Evolutionary conservation across 176 grass and related monocot genomes (phyloP), one percentile per base, ranked within the genome.

Genomic region (Bromus sterilis): DNA sequence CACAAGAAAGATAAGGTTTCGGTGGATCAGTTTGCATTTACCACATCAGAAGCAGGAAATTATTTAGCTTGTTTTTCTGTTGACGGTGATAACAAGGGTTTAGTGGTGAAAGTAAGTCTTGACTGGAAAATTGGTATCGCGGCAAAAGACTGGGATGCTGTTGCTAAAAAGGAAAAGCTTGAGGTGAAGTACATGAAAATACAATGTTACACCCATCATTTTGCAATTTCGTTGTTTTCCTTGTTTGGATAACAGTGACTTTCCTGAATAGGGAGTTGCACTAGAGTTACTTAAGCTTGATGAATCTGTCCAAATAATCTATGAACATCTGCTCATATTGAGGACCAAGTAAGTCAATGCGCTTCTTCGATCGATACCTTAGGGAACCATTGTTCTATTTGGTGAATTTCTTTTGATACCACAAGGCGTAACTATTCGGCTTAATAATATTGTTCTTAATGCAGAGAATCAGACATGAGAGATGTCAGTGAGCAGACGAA

Each of bases 61-160:
- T 93, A 91, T 80, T 82, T 93, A 5, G 86, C 81, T 21, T 97
- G 94, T 82, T 93, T 97, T 55, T 85, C 72, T 65, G 66, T 82
- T 57, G 91, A 97, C 59, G 71, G 85, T 30, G 82, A 67, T 26
- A 77, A 93, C 51, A 93, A 84, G 46, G 74, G 66, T 11, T 79
- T 83, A 58, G 61, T 65, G 26, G 56, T 83, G 43, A 97, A 91
- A 85, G 80, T 97, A 80, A 89, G 77, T 63, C 91, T 93, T 79
- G 94, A 97, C 44, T 97, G 94, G 94, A 93, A 82, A 84, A 85
- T 93, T 67, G 94, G 94, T 15, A 93, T 97, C 37, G 86, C 80
- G 4, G 35, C 91, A 71, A 87, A 86, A 83, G 91, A 97, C 44
- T 97, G 88, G 94, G 88, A 93, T 51, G 87, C 83, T 55, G 62